Conservation (phyloP, 345 rosid genomes). For the Firmiana major region DNA sequence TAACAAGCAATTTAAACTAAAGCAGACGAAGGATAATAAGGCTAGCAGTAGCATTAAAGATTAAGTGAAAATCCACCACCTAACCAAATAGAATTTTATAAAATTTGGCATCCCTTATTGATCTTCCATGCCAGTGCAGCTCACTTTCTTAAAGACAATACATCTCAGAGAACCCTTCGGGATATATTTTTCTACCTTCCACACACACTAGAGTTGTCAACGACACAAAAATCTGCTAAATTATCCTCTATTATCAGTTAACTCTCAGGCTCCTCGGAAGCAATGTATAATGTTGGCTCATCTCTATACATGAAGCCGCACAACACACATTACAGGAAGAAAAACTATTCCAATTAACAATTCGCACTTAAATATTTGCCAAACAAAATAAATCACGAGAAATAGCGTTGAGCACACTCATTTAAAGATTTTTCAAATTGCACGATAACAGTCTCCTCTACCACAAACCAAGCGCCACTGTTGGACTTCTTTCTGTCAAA, state of each 20-base stretch:
- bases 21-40: background rate
- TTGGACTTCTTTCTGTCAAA: slow-evolving; percentile 16
- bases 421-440: slow-evolving; percentile 53
- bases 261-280: background rate
- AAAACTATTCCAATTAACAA: background rate
- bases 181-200: background rate
- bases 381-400: slow-evolving; percentile 19
- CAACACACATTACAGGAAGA: background rate
- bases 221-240: background rate
- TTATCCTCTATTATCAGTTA: background rate
- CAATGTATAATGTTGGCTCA: background rate
- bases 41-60: background rate
- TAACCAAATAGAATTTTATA: background rate
- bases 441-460: slow-evolving; percentile 51
- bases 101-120: background rate
- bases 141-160: background rate
- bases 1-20: background rate
- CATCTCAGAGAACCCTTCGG: background rate
- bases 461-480: slow-evolving; percentile 45
- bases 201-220: background rate
- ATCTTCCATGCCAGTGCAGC: background rate
- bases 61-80: background rate
- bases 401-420: slow-evolving; percentile 33
- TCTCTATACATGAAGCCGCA: background rate
- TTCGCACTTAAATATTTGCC: background rate